Conservation (phyloP, 306 rosid genomes). For the Begonia peltatifolia region DNA sequence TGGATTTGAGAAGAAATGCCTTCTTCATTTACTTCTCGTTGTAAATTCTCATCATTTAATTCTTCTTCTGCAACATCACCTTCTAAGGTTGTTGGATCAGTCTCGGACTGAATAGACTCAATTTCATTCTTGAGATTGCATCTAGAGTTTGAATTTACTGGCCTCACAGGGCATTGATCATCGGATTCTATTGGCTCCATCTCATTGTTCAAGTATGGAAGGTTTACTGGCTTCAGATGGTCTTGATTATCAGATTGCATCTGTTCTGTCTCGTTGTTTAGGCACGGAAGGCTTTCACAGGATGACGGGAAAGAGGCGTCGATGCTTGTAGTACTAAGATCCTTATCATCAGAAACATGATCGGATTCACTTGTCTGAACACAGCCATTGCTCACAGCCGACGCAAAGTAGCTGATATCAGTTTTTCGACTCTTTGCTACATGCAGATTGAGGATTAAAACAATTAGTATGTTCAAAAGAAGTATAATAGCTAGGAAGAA, state of each 20-base stretch:
- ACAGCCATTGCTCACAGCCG: constrained; percentile 22
- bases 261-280: constrained; percentile 5
- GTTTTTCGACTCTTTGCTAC: constrained; percentile 47
- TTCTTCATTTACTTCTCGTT: constrained; percentile 15
- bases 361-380: constrained; percentile 15
- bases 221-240: constrained; percentile 1
- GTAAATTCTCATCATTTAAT: constrained; percentile 12
- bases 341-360: constrained; percentile 18
- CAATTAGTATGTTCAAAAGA: background rate
- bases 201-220: background rate
- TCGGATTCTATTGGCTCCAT: background rate
- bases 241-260: constrained; percentile 5
- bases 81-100: background rate
- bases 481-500: too few relatives aligned
- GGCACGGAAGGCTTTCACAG: constrained; percentile 12
- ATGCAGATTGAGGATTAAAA: constrained; percentile 9
- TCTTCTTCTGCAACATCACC: constrained; percentile 16
- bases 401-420: constrained; percentile 14
- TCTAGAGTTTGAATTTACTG: background rate
- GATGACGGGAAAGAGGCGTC: constrained; percentile 14
- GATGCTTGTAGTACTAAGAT: constrained; percentile 12
- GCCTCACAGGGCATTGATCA: background rate
- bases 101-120: constrained; percentile 5
- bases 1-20: constrained; percentile 16
- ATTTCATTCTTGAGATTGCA: background rate